A percentile compares a stretch with the other conserved stretches of the same genome.
These are phyloP conservation scores for Hibiscus syriacus DNA, from an alignment of 345 rosid genomes.

Conservation along the genomic window DNA sequence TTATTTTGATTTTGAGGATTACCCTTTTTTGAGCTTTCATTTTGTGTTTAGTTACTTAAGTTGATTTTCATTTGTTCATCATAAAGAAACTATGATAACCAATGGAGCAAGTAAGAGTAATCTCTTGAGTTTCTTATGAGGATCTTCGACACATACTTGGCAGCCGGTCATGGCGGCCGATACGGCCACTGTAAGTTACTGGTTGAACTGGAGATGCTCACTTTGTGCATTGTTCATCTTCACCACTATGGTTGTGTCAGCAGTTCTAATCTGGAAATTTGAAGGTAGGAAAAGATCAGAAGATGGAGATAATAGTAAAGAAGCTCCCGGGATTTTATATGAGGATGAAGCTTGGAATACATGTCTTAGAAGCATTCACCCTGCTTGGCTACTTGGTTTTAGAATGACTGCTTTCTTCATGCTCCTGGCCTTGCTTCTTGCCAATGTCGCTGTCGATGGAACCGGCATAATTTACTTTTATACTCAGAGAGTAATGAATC, in stretches of 20 bases:
- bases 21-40: not conserved
- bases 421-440: constrained; percentile 50
- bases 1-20: not conserved
- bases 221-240: constrained; percentile 51
- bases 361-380: constrained; percentile 51
- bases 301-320: constrained; percentile 29
- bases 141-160: constrained; percentile 43
- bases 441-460: constrained; percentile 49
- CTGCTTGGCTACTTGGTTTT: constrained; percentile 63
- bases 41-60: not conserved
- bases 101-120: constrained; percentile 27
- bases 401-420: constrained; percentile 46
- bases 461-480: constrained; percentile 69
- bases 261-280: constrained; percentile 59
- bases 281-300: constrained; percentile 43
- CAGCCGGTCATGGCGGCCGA: constrained; percentile 58
- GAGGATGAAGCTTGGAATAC: constrained; percentile 77
- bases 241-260: constrained; percentile 34
- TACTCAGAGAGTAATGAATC: constrained; percentile 68
- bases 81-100: constrained; percentile 12
- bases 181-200: constrained; percentile 62
- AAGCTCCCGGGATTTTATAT: constrained; percentile 28
- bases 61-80: too few species aligned
- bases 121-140: constrained; percentile 47
- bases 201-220: constrained; percentile 88